Base-by-base conservation (phyloP, 2,329 filamentous ascomycete species). In the Sclerotinia trifoliorum region DNA sequence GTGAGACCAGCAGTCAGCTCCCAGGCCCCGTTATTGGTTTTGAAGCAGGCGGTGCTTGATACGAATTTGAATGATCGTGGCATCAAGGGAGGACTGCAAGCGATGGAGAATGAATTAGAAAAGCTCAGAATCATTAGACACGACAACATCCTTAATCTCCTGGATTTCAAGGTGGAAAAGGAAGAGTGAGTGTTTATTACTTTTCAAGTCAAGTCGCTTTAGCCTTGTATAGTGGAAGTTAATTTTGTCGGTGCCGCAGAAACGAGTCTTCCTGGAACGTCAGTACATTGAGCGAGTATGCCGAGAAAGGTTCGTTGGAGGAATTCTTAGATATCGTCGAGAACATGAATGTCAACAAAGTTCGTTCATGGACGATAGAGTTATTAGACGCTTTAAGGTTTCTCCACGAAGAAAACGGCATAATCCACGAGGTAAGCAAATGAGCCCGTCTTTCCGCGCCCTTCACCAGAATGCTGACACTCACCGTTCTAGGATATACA, bases 301-400 rank as follows among this genome's bases (percentile, higher is more conserved):
- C 92, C 15, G 90, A 93, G 65, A 93, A 92, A 77, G 93, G 93
- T 0, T 92, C 94, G 0, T 81, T 99, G 19, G 87, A 90, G 39
- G 93, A 97, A 74, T 83, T 96, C 26, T 83, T 99, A 42, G 90
- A 94, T 68, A 86, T 94, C 70, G 88, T 93, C 54, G 92, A 91
- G 5, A 86, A 86, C 42, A 81, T 97, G 63, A 86, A 90, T 54
- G 85, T 91, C 64, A 86, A 87, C 71, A 94, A 90, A 77, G 89
- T 94, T 56, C 90, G 93, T 65, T 89, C 92, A 32, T 98, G 93
- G 90, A 95, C 93, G n/a, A 88, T 94, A 69, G 93, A 97, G 75
- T 83, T 99, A 24, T 85, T 99, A 35, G 93, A 97, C 80, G 95
- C 90, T 0, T 82, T 99, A 39, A 91, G 93, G 69, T 96, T 90